Evolutionary conservation across 2,329 filamentous ascomycete species (phyloP).

Genomic region (Pseudocercospora ulei): DNA sequence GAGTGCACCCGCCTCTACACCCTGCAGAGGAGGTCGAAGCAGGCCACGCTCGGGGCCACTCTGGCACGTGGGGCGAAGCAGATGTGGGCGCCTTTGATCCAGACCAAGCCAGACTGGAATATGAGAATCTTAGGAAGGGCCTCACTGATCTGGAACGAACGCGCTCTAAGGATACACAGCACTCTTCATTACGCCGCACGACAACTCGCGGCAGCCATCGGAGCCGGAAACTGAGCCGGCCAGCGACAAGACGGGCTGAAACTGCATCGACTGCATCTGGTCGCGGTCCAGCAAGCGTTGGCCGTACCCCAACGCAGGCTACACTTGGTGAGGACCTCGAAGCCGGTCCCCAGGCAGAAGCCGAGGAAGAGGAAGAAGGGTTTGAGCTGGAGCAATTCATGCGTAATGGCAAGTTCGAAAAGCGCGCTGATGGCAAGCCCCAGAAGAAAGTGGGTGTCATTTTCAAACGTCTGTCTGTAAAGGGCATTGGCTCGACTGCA

Average conservation of each 20-base stretch:
- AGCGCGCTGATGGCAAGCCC: constrained; percentile 55
- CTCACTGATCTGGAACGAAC: constrained; percentile 47
- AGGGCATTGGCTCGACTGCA: constrained; percentile 57
- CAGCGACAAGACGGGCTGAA: neutral
- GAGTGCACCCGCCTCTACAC: constrained; percentile 21
- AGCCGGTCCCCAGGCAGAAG: constrained; percentile 38
- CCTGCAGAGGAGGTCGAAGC: constrained; percentile 29
- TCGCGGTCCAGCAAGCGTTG: constrained; percentile 45
- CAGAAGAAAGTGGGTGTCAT: constrained; percentile 69
- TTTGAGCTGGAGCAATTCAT: constrained; percentile 64
- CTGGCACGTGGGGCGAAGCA: constrained; percentile 55
- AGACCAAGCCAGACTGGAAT: constrained; percentile 50
- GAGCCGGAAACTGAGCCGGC: constrained; percentile 20
- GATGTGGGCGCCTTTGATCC: constrained; percentile 49
- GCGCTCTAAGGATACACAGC: constrained; percentile 30
- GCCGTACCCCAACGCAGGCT: constrained; percentile 12
- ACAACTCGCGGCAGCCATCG: constrained; percentile 23
- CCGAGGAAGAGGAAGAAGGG: constrained; percentile 43
- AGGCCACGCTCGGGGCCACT: constrained; percentile 29
- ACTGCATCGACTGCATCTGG: constrained; percentile 16
- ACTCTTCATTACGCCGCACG: constrained; percentile 18
- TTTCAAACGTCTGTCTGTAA: constrained; percentile 66
- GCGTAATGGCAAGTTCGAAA: constrained; percentile 65
- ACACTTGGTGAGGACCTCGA: constrained; percentile 33
- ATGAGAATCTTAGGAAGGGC: constrained; percentile 48